These are phyloP conservation scores for Lactifluus rugatus DNA, from an alignment of 768 basidiomycete genomes.

Conservation along the genomic window DNA sequence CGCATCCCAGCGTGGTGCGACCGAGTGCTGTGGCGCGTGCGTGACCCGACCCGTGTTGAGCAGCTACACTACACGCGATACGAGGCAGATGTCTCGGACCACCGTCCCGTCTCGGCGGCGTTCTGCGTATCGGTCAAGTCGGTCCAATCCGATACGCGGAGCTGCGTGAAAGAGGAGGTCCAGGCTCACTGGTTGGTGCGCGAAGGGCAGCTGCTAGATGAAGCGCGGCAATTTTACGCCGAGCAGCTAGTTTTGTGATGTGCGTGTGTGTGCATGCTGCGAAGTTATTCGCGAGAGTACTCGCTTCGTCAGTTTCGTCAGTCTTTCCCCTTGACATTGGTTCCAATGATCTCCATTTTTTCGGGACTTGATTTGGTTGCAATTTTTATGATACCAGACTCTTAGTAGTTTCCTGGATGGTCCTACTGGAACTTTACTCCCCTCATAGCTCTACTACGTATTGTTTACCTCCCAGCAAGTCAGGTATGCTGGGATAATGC, in stretches of 20 bases:
- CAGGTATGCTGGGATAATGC: background rate
- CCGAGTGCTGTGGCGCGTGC: conserved; percentile 71
- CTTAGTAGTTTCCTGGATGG: background rate
- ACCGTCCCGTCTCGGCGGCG: conserved; percentile 77
- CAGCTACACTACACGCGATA: conserved; percentile 70
- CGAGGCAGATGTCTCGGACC: conserved; percentile 84
- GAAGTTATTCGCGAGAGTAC: too few species aligned
- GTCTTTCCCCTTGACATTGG: background rate
- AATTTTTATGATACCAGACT: background rate
- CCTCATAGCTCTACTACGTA: background rate
- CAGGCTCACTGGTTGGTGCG: conserved; percentile 41
- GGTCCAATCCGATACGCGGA: conserved; percentile 50
- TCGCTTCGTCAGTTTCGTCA: background rate
- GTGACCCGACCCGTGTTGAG: conserved; percentile 45
- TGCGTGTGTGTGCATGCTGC: background rate
- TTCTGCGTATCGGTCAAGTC: conserved; percentile 68
- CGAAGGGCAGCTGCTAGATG: conserved; percentile 26
- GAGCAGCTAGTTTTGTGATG: conserved; percentile 26
- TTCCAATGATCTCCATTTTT: background rate
- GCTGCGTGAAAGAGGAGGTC: conserved; percentile 45
- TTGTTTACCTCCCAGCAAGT: background rate
- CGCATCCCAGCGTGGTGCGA: conserved; percentile 97
- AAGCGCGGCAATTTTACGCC: conserved; percentile 29
- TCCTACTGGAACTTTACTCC: background rate
- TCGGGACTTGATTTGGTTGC: background rate